Conservation (phyloP, 306 rosid species). For the Castanea sativa region DNA sequence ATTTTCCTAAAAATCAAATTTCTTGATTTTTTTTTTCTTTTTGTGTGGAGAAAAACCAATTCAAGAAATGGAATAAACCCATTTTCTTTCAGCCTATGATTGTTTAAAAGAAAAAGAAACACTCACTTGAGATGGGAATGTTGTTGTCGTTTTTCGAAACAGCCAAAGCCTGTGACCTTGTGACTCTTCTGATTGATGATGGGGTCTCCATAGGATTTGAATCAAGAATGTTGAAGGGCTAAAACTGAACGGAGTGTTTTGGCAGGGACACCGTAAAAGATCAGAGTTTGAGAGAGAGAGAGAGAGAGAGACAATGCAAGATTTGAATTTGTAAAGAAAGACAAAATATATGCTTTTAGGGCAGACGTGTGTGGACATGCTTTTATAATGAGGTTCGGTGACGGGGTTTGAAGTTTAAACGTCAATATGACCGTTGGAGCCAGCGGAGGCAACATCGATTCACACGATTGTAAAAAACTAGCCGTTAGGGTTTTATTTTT, state of each 20-base stretch:
- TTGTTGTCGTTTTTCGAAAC: slow-evolving; percentile 15
- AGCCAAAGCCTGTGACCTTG: slow-evolving; percentile 59
- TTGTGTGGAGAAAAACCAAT: not conserved
- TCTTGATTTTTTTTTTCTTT: not conserved
- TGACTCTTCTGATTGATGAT: slow-evolving; percentile 70
- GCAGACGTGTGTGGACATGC: not conserved
- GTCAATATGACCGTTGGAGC: slow-evolving; percentile 85
- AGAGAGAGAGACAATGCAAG: not conserved
- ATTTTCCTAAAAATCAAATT: not conserved
- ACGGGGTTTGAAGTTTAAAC: slow-evolving; percentile 14
- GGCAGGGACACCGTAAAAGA: not conserved
- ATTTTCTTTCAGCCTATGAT: not conserved
- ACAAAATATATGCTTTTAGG: not conserved
- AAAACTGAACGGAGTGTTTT: not conserved
- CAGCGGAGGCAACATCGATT: slow-evolving; percentile 5
- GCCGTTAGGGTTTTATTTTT: slow-evolving; percentile 60
- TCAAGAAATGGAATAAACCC: not conserved
- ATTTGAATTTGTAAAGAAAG: not conserved
- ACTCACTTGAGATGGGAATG: slow-evolving; percentile 64
- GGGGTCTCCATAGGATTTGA: slow-evolving; percentile 80
- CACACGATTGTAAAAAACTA: slow-evolving; percentile 36
- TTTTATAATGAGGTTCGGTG: slow-evolving; percentile 32
- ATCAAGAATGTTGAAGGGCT: not conserved
- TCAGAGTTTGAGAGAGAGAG: not conserved
- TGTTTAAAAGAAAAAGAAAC: not conserved